These are phyloP conservation scores for Acorus calamus DNA, from an alignment of 106 monocot genomes.

Conservation along the genomic window DNA sequence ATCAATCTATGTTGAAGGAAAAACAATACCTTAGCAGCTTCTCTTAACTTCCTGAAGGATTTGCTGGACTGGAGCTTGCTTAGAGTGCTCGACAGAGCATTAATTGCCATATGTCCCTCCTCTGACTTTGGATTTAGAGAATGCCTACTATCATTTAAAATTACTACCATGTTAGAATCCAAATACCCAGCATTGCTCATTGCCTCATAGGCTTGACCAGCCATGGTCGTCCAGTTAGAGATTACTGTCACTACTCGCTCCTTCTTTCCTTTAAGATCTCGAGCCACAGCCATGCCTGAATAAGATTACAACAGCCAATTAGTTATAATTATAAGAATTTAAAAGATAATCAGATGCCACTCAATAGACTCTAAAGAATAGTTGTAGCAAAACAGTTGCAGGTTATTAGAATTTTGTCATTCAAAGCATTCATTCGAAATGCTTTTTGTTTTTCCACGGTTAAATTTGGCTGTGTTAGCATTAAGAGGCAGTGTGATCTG, in stretches of 20 bases:
- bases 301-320: neutral
- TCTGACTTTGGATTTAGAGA: conserved; percentile 52
- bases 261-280: conserved; percentile 62
- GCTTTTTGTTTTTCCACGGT: no score
- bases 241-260: conserved; percentile 54
- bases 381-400: no score
- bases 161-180: conserved; percentile 81
- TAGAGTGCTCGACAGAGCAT: conserved; percentile 52
- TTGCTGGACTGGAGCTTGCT: conserved; percentile 83
- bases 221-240: conserved; percentile 64
- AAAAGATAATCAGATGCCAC: no score
- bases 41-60: conserved; percentile 53
- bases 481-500: no score
- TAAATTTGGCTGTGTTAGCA: no score
- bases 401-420: no score
- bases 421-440: no score
- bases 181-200: conserved; percentile 85
- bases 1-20: neutral
- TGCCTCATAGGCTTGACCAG: conserved; percentile 77
- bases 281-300: conserved; percentile 77
- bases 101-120: conserved; percentile 36
- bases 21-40: conserved; percentile 58
- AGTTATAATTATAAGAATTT: no score
- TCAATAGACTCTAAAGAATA: no score
- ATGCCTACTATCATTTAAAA: conserved; percentile 74